Evolutionary conservation across 768 basidiomycete species (phyloP).

Genomic region (Tricholoma terreum): DNA sequence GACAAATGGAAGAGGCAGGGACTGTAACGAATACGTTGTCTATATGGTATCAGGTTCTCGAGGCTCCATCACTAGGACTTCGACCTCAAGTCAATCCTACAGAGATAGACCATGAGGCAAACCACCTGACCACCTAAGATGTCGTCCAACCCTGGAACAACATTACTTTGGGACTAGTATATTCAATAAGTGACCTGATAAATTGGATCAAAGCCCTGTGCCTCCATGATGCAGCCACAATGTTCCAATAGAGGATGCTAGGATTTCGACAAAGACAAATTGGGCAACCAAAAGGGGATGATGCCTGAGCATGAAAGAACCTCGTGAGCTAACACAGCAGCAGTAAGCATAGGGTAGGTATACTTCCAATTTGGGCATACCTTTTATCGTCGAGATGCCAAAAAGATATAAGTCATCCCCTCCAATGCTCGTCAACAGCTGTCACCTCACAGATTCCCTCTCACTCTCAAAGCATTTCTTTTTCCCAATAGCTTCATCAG

Average conservation of each 20-base stretch:
- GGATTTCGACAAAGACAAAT: neutral
- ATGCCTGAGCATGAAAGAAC: neutral
- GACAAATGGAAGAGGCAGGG: too few relatives aligned
- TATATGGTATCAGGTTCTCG: too few relatives aligned
- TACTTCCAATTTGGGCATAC: too few relatives aligned
- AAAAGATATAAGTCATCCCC: too few relatives aligned
- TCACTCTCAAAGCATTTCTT: neutral
- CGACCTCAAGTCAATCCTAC: neutral
- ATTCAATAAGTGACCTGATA: neutral
- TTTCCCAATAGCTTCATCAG: too few relatives aligned
- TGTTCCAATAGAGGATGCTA: neutral
- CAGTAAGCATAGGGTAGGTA: too few relatives aligned
- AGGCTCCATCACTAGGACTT: neutral
- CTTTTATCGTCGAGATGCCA: neutral
- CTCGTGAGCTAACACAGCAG: neutral
- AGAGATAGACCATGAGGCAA: neutral
- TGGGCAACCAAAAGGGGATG: neutral
- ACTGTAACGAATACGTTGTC: too few relatives aligned
- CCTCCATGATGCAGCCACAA: neutral
- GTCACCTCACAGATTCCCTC: too few relatives aligned
- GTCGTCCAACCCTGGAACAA: neutral
- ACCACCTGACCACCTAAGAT: neutral
- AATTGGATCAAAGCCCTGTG: too few relatives aligned
- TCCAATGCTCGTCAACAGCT: too few relatives aligned
- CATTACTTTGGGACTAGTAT: neutral